Percentiles rank a stretch among this genome's conserved stretches.
Conservation (phyloP, 2,329 filamentous ascomycete species). For the Escovopsis sp. region DNA sequence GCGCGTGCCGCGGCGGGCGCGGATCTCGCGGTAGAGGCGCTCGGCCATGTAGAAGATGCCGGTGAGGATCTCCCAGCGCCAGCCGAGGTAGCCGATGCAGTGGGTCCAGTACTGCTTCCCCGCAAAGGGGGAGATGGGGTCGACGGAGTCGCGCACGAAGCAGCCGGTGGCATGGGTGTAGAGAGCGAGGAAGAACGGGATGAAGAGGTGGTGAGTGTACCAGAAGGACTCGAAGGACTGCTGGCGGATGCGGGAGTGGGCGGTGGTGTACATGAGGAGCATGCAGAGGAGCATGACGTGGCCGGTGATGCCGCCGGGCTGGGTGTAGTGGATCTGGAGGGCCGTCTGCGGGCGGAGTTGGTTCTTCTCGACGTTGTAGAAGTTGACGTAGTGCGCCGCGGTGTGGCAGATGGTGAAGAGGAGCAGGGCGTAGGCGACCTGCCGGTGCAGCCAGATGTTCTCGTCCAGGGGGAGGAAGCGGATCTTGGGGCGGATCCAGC, state of each 20-base stretch:
- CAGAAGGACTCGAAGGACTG: conserved; percentile 98
- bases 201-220: conserved; percentile 98
- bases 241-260: conserved; percentile 84
- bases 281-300: conserved; percentile 99
- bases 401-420: conserved; percentile 71
- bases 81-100: conserved; percentile 89
- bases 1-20: conserved; percentile 66
- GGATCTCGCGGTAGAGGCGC: conserved; percentile 80
- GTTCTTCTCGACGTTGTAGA: conserved; percentile 82
- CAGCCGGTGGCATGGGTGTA: conserved; percentile 95
- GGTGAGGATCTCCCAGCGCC: conserved; percentile 88
- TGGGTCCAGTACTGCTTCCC: conserved; percentile 73
- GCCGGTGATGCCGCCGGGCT: conserved; percentile 84
- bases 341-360: conserved; percentile 72
- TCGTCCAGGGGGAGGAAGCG: conserved; percentile 88
- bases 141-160: conserved; percentile 73
- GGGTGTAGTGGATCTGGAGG: conserved; percentile 78
- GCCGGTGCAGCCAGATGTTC: conserved; percentile 91
- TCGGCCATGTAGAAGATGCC: conserved; percentile 78
- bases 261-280: conserved; percentile 94
- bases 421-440: conserved; percentile 80
- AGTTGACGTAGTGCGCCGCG: conserved; percentile 85
- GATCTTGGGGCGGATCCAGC: conserved; percentile 73
- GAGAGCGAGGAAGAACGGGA: conserved; percentile 82
- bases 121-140: conserved; percentile 70